Conservation (phyloP, 768 basidiomycete species). For the Trametes punicea region DNA sequence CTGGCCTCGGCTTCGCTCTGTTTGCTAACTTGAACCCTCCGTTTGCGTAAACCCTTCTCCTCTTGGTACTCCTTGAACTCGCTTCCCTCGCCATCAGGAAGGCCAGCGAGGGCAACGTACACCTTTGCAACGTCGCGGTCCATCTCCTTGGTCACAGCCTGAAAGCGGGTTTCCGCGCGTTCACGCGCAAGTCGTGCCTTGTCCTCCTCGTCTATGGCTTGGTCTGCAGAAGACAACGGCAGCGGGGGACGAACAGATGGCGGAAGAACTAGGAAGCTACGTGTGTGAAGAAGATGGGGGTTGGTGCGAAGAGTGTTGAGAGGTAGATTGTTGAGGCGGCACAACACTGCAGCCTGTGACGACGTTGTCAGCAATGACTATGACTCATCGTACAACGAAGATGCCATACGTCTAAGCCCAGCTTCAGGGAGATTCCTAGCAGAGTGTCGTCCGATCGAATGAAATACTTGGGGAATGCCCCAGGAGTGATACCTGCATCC, state of each 20-base stretch:
- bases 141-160: constrained; percentile 63
- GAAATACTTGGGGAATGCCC: constrained; percentile 41
- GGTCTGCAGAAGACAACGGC: constrained; percentile 22
- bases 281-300: constrained; percentile 72
- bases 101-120: constrained; percentile 65
- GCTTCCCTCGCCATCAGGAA: constrained; percentile 21
- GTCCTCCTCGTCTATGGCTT: constrained; percentile 33
- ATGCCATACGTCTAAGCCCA: constrained; percentile 55
- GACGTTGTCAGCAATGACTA: neutral
- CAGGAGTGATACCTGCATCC: neutral
- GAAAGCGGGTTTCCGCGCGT: constrained; percentile 57
- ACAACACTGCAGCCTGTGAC: constrained; percentile 53
- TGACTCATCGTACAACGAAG: neutral
- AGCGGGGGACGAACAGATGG: constrained; percentile 32
- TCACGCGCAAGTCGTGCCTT: constrained; percentile 44
- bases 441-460: constrained; percentile 58
- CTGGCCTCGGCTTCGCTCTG: neutral
- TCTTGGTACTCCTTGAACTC: neutral
- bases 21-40: neutral
- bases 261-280: constrained; percentile 54
- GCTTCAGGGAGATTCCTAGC: constrained; percentile 59
- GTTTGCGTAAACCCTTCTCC: constrained; percentile 14
- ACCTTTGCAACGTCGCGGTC: constrained; percentile 65
- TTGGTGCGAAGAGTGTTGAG: constrained; percentile 62
- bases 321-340: constrained; percentile 64